A percentile compares a stretch with the other conserved stretches of the same genome.
Conservation (phyloP, 1,284 basidiomycete species). For the Ceratorhiza oryzae-sativae region DNA sequence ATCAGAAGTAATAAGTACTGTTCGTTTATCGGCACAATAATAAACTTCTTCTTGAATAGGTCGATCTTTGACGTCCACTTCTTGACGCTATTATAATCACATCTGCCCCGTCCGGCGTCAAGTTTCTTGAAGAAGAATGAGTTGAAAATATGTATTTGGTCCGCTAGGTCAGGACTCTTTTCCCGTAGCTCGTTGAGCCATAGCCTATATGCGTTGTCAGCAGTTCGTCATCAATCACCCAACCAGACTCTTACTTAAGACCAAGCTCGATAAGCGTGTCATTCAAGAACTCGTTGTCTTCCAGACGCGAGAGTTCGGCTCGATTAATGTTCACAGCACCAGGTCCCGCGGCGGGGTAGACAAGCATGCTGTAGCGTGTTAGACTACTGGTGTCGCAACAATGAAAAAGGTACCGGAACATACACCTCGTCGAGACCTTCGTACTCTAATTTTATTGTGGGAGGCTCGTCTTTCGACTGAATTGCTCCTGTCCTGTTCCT, state of each 20-base stretch:
- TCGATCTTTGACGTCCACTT: conserved; percentile 94
- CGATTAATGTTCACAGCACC: conserved; percentile 80
- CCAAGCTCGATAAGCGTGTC: conserved; percentile 97
- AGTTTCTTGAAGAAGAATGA: conserved; percentile 98
- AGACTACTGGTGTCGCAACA: too few relatives aligned
- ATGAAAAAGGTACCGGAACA: too few relatives aligned
- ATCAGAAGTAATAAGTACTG: conserved; percentile 60
- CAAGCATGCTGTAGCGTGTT: conserved; percentile 63
- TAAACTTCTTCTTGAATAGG: conserved; percentile 89
- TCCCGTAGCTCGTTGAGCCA: conserved; percentile 68
- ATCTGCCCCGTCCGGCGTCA: conserved; percentile 23
- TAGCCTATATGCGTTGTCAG: conserved; percentile 57
- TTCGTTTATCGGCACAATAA: conserved; percentile 97
- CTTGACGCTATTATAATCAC: conserved; percentile 77
- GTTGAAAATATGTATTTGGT: conserved; percentile 89
- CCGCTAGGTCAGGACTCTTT: conserved; percentile 65
- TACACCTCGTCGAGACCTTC: conserved; percentile 37
- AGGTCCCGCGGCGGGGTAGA: conserved; percentile 72
- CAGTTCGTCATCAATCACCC: conserved; percentile 2
- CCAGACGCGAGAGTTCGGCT: conserved; percentile 76
- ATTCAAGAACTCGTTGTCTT: conserved; percentile 86
- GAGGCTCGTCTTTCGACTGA: not conserved
- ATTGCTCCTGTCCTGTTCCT: not conserved
- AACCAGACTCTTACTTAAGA: conserved; percentile 68
- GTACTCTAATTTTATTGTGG: not conserved